Evolutionary conservation across 176 grass and related monocot species (phyloP).

Genomic region (Carex cristatella): DNA sequence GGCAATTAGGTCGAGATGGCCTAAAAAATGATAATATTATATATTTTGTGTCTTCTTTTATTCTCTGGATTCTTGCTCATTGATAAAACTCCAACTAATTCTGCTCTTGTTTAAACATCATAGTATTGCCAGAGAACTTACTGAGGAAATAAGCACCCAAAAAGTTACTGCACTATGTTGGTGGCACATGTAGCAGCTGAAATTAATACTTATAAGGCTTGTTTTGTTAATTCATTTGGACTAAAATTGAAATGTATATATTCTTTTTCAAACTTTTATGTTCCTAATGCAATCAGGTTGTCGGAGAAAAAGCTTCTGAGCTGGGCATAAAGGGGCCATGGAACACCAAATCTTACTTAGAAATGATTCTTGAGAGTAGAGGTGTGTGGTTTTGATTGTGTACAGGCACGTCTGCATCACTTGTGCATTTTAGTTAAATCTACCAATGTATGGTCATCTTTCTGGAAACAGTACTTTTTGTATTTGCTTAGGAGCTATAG

Average conservation of each 20-base stretch:
- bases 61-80: neutral
- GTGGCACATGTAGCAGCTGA: neutral
- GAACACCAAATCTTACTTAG: conserved; percentile 97
- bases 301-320: conserved; percentile 80
- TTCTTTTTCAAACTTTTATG: conserved; percentile 24
- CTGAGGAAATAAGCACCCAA: neutral
- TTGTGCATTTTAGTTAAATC: neutral
- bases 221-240: neutral
- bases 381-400: conserved; percentile 27
- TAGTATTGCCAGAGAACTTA: neutral
- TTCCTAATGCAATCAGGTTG: conserved; percentile 65
- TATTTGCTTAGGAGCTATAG: neutral
- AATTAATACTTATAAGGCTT: neutral
- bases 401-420: neutral
- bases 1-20: neutral
- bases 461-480: neutral
- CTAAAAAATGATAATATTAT: neutral
- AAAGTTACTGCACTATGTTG: neutral
- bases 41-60: neutral
- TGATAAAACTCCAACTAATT: neutral
- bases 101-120: neutral
- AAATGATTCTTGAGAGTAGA: conserved; percentile 99
- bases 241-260: conserved; percentile 1
- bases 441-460: neutral
- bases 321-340: conserved; percentile 81